These are phyloP conservation scores for Yamadazyma jaroonii DNA, from an alignment of 1,139 yeast genomes.

Conservation along the genomic window DNA sequence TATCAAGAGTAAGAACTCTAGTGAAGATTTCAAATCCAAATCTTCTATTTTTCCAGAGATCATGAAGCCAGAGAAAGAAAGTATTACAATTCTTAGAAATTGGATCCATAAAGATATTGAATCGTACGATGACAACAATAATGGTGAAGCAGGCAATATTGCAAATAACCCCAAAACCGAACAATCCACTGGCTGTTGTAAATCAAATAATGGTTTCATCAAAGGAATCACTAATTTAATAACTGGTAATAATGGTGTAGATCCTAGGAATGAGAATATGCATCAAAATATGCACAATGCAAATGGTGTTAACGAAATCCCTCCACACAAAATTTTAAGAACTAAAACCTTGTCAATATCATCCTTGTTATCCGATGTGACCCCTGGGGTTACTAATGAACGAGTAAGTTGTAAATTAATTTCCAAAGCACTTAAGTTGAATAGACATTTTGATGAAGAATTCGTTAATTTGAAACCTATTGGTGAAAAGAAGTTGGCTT, in stretches of 20 bases:
- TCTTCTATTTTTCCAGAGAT: neutral
- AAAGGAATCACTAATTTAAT: too few species aligned
- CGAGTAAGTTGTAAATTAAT: neutral
- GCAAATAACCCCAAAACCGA: too few species aligned
- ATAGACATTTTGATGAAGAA: slow-evolving; percentile 27
- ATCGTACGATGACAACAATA: neutral
- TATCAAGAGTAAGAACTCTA: neutral
- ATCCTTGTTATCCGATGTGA: slow-evolving; percentile 14
- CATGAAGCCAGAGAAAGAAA: neutral
- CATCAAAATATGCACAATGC: too few species aligned
- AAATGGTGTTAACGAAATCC: neutral
- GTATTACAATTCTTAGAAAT: slow-evolving; percentile 1
- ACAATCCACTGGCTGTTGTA: too few species aligned
- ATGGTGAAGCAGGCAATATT: too few species aligned
- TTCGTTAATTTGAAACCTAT: slow-evolving; percentile 35
- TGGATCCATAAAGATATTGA: slow-evolving; percentile 9
- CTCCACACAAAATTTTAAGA: slow-evolving; percentile 4
- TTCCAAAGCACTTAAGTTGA: neutral
- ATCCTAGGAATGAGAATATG: too few species aligned
- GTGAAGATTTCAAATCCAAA: slow-evolving; percentile 1
- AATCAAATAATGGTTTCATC: too few species aligned
- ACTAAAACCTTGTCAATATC: slow-evolving; percentile 21
- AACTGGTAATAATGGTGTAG: too few species aligned
- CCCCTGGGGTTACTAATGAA: neutral
- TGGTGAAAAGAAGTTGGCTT: slow-evolving; percentile 26